Percentiles rank a stretch among this genome's conserved stretches.
These are phyloP conservation scores for Ensete ventricosum DNA, from an alignment of 176 grass and related monocot species.

Conservation along the genomic window DNA sequence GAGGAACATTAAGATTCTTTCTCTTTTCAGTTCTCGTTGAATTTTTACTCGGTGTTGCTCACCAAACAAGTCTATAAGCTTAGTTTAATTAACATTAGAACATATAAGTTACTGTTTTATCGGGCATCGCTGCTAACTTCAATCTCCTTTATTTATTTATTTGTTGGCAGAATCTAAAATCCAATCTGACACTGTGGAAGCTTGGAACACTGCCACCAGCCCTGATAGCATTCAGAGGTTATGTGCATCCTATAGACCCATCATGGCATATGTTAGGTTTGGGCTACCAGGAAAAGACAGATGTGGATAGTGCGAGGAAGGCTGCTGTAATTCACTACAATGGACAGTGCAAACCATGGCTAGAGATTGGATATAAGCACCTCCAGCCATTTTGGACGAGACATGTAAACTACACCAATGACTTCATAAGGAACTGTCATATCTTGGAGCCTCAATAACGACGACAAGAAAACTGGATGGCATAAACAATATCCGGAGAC, in stretches of 20 bases:
- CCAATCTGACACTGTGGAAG: conserved; percentile 8
- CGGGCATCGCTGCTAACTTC: background rate
- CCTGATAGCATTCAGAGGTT: conserved; percentile 2
- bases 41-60: background rate
- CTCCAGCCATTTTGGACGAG: conserved; percentile 11
- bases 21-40: background rate
- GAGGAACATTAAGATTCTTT: background rate
- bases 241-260: conserved; percentile 6
- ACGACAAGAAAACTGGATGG: background rate
- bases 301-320: conserved; percentile 4
- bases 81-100: background rate
- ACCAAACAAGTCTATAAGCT: background rate
- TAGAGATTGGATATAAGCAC: conserved; percentile 14
- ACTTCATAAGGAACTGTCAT: conserved; percentile 16
- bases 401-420: conserved; percentile 17
- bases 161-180: conserved; percentile 3
- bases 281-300: conserved; percentile 9
- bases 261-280: conserved; percentile 15
- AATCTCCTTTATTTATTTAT: background rate
- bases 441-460: conserved; percentile 11
- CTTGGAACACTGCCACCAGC: conserved; percentile 4
- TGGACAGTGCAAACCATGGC: conserved; percentile 17
- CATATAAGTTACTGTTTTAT: background rate
- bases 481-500: no score
- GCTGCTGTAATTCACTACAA: conserved; percentile 9